Evolutionary conservation across 140 eudicot genomes (phyloP).

Genomic region (Cichorium intybus): DNA sequence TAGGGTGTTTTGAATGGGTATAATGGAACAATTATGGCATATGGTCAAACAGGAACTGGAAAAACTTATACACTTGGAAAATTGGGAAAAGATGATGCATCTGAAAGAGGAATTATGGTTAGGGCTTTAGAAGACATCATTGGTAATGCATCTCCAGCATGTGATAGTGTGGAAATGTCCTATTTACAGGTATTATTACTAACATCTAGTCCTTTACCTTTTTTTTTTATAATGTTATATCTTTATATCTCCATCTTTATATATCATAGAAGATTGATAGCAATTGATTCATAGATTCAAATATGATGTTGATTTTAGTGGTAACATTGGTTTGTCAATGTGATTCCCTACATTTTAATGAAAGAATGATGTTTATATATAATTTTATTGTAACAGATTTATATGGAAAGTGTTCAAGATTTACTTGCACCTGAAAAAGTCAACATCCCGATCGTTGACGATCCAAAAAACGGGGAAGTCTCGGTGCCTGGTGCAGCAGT

Average conservation of each 20-base stretch:
- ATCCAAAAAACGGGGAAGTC: slow-evolving; percentile 84
- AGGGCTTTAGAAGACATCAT: slow-evolving; percentile 92
- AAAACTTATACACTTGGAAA: slow-evolving; percentile 87
- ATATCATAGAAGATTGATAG: no score
- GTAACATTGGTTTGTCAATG: no score
- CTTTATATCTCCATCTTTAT: no score
- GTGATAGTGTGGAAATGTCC: slow-evolving; percentile 72
- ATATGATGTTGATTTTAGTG: no score
- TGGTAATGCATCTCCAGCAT: slow-evolving; percentile 45
- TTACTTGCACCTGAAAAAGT: slow-evolving; percentile 93
- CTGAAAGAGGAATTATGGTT: slow-evolving; percentile 94
- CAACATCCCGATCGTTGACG: slow-evolving; percentile 80
- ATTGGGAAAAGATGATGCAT: slow-evolving; percentile 70
- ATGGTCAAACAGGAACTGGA: slow-evolving; percentile 98
- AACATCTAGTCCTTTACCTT: not conserved
- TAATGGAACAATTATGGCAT: slow-evolving; percentile 97
- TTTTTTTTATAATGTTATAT: no score
- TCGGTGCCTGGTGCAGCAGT: slow-evolving; percentile 75
- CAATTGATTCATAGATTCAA: no score
- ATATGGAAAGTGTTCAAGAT: slow-evolving; percentile 94
- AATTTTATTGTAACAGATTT: slow-evolving; percentile 60
- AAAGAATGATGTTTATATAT: no score
- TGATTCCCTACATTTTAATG: no score
- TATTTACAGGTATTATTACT: slow-evolving; percentile 67
- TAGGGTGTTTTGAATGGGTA: slow-evolving; percentile 92